Evolutionary conservation across 177 flowering plant genomes (phyloP).

Genomic region (Vitis hybrid): DNA sequence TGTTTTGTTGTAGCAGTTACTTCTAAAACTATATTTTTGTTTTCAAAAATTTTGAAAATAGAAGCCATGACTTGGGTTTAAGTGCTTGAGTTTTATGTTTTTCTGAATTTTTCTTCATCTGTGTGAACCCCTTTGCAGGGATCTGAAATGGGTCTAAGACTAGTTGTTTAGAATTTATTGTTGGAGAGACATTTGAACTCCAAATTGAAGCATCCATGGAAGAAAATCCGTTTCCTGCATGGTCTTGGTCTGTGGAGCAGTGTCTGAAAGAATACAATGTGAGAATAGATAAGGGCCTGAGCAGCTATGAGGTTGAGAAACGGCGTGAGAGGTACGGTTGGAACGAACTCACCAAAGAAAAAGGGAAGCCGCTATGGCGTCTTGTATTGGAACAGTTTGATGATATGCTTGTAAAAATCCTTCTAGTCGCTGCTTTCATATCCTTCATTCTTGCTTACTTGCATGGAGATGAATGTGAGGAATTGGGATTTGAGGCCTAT

Average conservation of each 20-base stretch:
- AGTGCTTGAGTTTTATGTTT: no score
- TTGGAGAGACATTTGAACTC: conserved; percentile 9
- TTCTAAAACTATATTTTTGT: no score
- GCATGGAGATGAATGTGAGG: conserved; percentile 46
- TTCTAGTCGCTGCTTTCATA: conserved; percentile 75
- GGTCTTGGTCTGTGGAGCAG: conserved; percentile 84
- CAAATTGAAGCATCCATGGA: conserved; percentile 38
- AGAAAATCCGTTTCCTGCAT: conserved; percentile 65
- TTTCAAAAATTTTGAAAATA: no score
- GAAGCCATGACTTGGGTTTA: no score
- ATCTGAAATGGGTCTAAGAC: conserved; percentile 2
- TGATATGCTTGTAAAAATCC: conserved; percentile 82
- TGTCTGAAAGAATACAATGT: conserved; percentile 77
- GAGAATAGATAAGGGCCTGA: conserved; percentile 69
- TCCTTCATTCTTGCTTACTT: conserved; percentile 71
- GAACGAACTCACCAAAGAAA: conserved; percentile 82
- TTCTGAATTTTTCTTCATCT: not conserved
- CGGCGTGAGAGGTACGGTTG: conserved; percentile 63
- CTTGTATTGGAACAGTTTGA: conserved; percentile 85
- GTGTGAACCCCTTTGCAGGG: conserved; percentile 12
- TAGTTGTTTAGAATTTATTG: not conserved
- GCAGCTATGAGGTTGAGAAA: conserved; percentile 65
- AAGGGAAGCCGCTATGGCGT: conserved; percentile 76
- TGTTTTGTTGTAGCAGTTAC: no score
- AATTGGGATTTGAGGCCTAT: conserved; percentile 61